phyloP scores from a whole-genome alignment of 208 protist genomes.

The Herpetomonas tarakana region DNA sequence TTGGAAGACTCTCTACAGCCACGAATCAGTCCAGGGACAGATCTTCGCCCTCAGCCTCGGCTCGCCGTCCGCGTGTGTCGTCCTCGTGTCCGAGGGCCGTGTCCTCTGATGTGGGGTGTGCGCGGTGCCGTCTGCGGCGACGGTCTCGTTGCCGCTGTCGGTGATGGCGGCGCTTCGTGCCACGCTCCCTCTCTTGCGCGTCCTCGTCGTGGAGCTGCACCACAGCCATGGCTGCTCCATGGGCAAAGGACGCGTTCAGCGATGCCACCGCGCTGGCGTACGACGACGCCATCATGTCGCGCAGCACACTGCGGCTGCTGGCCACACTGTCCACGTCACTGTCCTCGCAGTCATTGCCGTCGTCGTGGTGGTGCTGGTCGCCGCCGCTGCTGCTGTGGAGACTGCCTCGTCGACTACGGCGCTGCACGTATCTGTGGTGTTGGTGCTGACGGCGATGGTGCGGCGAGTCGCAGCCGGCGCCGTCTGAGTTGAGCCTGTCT shows the following conservation, averaged over 20 bases:
- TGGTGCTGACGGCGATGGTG: neutral
- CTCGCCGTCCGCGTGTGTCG: too few species aligned
- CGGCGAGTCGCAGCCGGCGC: neutral
- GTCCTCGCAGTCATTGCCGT: constrained; percentile 1
- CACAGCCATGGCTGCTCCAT: neutral
- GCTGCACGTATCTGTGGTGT: too few species aligned
- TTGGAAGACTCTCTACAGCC: too few species aligned
- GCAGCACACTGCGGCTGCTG: neutral
- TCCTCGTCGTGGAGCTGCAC: neutral
- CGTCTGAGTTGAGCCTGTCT: too few species aligned
- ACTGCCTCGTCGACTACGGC: too few species aligned
- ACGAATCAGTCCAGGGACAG: too few species aligned
- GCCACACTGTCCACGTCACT: neutral
- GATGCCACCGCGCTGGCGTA: neutral
- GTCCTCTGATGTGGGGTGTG: too few species aligned
- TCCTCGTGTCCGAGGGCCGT: too few species aligned
- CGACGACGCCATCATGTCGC: neutral
- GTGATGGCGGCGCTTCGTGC: neutral
- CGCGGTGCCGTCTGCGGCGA: neutral
- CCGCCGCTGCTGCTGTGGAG: neutral
- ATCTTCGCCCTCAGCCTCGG: too few species aligned
- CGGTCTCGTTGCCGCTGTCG: neutral
- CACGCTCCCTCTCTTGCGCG: neutral
- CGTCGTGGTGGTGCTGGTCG: neutral
- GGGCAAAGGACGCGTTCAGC: neutral